Base-by-base conservation (phyloP, 305 asterid species). In the Andrographis paniculata region DNA sequence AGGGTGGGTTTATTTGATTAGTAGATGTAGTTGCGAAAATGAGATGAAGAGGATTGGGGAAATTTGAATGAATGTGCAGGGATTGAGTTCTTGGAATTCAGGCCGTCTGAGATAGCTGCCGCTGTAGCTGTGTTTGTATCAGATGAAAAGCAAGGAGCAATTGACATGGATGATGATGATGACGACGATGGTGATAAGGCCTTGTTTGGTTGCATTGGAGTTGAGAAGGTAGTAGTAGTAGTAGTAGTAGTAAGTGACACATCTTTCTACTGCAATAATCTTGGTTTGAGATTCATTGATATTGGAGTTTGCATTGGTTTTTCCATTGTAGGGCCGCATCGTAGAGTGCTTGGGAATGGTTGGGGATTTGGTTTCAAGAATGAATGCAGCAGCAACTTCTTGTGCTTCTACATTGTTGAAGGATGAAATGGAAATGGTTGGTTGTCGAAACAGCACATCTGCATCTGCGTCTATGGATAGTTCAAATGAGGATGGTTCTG, bases 31-130 rank as follows among this genome's bases (percentile, higher is more conserved):
- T 33, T 7, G 12, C 12, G 38, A 13, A 13, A 33, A 13, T 2
- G n/a, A 33, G 38, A 13, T 33, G 38, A 10, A 8, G 13, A 6
- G 3, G 1, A 9, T 27, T n/a, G 62, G 56, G 66, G 65, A 45
- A 54, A 73, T 69, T 61, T 74, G 71, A 69, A 78, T 70, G n/a
- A n/a, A n/a, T n/a, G n/a, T n/a, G 91, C 80, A 80, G 94, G 76
- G 45, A 68, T 75, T 66, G 88, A 76, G 45, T 84, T 80, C 84
- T 75, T 87, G 86, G 84, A 84, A 66, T 87, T 74, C 79, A 78
- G 63, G 71, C 76, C 97, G 31, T 80, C 86, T 71, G 95, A 87
- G 59, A 71, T 84, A 59, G 95, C 82, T 59, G 87, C 92, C 56
- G 86, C 95, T 50, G 93, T 84, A 65, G 87, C 92, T 48, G 39